A percentile compares a stretch with the other conserved stretches of the same genome.
Conservation (phyloP, 805 yeast species). For the Candida palmyrensis region DNA sequence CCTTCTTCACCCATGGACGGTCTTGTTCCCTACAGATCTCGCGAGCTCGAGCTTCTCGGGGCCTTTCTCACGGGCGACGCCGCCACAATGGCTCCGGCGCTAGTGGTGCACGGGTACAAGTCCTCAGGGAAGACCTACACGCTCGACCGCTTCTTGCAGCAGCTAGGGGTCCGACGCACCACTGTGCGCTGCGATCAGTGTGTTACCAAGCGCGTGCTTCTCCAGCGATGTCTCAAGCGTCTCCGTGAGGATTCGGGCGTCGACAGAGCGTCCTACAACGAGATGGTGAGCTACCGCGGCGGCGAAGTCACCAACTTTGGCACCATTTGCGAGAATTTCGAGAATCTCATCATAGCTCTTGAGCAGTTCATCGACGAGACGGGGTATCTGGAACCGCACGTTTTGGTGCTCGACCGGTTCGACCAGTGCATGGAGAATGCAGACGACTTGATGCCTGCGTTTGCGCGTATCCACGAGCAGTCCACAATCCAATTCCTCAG, state of each 20-base stretch:
- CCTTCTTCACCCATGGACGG: no score
- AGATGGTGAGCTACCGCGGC: constrained; percentile 20
- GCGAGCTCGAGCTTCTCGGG: constrained; percentile 30
- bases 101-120: constrained; percentile 45
- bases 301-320: constrained; percentile 20
- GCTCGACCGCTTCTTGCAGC: constrained; percentile 24
- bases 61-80: constrained; percentile 27
- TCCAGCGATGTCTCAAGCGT: constrained; percentile 36
- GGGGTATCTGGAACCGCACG: constrained; percentile 28
- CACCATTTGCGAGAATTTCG: constrained; percentile 35
- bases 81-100: constrained; percentile 24
- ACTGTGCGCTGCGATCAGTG: constrained; percentile 42
- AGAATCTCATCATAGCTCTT: constrained; percentile 35
- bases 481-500: constrained; percentile 24
- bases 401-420: constrained; percentile 43
- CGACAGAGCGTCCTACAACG: constrained; percentile 13
- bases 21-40: no score
- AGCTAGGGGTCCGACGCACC: constrained; percentile 19
- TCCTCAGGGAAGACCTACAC: constrained; percentile 46
- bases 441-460: constrained; percentile 34
- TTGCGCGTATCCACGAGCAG: constrained; percentile 41
- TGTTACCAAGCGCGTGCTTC: constrained; percentile 33
- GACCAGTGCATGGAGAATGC: constrained; percentile 43
- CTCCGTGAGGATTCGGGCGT: constrained; percentile 33
- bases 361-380: constrained; percentile 32